Evolutionary conservation across 2,329 filamentous ascomycete species (phyloP).

Genomic region (Botrytis paeoniae): DNA sequence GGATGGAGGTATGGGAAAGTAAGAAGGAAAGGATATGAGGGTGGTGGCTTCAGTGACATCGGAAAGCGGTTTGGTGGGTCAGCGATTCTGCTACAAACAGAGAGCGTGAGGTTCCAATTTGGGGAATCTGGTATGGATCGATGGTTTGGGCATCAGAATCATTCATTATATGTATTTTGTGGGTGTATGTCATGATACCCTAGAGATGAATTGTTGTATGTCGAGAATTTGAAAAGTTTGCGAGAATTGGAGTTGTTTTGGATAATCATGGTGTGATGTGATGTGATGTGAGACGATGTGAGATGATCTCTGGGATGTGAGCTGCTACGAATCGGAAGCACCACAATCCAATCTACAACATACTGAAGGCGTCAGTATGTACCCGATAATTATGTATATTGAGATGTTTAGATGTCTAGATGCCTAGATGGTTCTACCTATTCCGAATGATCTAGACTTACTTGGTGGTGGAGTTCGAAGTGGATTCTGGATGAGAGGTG

Average conservation of each 20-base stretch:
- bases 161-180: slow-evolving; percentile 9
- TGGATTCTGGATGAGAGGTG: not conserved
- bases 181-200: slow-evolving; percentile 21
- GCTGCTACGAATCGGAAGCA: not conserved
- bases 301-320: not conserved
- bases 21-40: not conserved
- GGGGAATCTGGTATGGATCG: slow-evolving; percentile 13
- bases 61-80: slow-evolving; percentile 6
- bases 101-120: not conserved
- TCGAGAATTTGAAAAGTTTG: not conserved
- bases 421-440: not conserved
- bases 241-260: not conserved
- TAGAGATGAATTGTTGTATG: not conserved
- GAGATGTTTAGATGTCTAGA: not conserved
- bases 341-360: no score
- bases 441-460: not conserved
- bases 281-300: not conserved
- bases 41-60: not conserved
- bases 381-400: not conserved
- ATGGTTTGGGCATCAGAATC: not conserved
- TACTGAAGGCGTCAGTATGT: not conserved
- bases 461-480: not conserved
- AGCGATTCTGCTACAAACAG: not conserved
- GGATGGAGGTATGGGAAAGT: slow-evolving; percentile 7
- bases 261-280: not conserved